Evolutionary conservation across 2,329 filamentous ascomycete species (phyloP).

Genomic region (Coccinonectria pachysandricola): DNA sequence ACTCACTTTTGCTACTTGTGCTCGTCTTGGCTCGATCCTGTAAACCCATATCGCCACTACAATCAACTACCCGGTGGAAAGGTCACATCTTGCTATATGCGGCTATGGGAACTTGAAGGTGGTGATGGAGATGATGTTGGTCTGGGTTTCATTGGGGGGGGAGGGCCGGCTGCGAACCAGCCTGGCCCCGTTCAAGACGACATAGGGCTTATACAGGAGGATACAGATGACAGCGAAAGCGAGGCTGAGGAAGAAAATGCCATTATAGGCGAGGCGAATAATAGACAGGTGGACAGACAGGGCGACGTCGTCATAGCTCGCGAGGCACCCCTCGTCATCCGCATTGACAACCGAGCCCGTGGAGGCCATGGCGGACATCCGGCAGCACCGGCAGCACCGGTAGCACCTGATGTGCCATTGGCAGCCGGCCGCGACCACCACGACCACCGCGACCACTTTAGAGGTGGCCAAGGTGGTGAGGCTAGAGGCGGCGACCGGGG

Average conservation of each 20-base stretch:
- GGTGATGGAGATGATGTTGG: constrained; percentile 57
- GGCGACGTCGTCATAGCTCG: constrained; percentile 37
- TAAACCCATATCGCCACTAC: constrained; percentile 83
- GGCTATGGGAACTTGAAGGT: constrained; percentile 80
- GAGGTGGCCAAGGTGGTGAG: constrained; percentile 8
- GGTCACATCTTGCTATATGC: constrained; percentile 63
- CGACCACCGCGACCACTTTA: constrained; percentile 12
- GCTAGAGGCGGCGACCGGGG: constrained; percentile 20
- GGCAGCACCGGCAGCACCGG: constrained; percentile 20
- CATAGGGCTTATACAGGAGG: constrained; percentile 12
- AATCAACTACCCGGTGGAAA: constrained; percentile 49
- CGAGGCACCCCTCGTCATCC: constrained; percentile 46
- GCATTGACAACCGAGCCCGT: constrained; percentile 32
- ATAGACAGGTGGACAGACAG: constrained; percentile 17
- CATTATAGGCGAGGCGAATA: constrained; percentile 11
- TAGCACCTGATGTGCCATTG: constrained; percentile 19
- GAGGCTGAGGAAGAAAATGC: constrained; percentile 23
- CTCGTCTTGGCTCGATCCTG: constrained; percentile 69
- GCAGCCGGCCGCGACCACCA: constrained; percentile 18
- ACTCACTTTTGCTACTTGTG: constrained; percentile 96
- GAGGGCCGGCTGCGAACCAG: constrained; percentile 9
- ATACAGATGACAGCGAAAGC: constrained; percentile 7
- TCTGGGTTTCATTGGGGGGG: constrained; percentile 32
- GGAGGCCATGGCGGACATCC: constrained; percentile 15
- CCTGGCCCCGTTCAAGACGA: constrained; percentile 7